These are phyloP conservation scores for Fusarium brachygibbosum DNA, from an alignment of 2,329 filamentous ascomycete species.

Conservation along the genomic window DNA sequence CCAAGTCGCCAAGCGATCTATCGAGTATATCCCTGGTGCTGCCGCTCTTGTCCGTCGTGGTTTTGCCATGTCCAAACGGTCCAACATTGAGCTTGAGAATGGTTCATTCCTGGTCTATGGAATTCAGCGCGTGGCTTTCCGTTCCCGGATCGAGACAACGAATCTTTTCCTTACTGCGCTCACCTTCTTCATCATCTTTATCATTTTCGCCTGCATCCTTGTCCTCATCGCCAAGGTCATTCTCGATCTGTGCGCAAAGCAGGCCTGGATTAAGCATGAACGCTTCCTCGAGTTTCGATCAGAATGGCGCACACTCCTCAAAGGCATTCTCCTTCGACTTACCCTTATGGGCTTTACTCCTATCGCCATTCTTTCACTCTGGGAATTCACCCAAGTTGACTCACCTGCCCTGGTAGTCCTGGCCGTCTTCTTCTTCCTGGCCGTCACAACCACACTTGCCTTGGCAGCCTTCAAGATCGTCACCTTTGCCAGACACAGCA, in stretches of 20 bases:
- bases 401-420: conserved; percentile 87
- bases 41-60: conserved; percentile 66
- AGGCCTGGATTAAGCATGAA: conserved; percentile 82
- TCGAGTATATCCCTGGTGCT: conserved; percentile 57
- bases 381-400: conserved; percentile 90
- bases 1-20: conserved; percentile 77
- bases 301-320: conserved; percentile 90
- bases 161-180: conserved; percentile 95
- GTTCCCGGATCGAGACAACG: conserved; percentile 84
- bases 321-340: conserved; percentile 92
- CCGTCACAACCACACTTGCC: conserved; percentile 78
- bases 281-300: conserved; percentile 94
- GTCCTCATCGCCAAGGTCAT: conserved; percentile 84
- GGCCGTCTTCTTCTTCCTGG: conserved; percentile 88
- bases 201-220: conserved; percentile 77
- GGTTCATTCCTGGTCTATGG: conserved; percentile 78
- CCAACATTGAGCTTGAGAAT: conserved; percentile 65
- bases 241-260: conserved; percentile 80
- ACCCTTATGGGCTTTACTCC: conserved; percentile 92
- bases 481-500: conserved; percentile 92
- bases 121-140: conserved; percentile 92
- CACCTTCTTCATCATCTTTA: conserved; percentile 88
- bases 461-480: conserved; percentile 93
- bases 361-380: conserved; percentile 89
- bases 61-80: conserved; percentile 66